Evolutionary conservation across 306 rosid species (phyloP), one percentile per base, ranked within the genome.

Genomic region (Castanea crenata): DNA sequence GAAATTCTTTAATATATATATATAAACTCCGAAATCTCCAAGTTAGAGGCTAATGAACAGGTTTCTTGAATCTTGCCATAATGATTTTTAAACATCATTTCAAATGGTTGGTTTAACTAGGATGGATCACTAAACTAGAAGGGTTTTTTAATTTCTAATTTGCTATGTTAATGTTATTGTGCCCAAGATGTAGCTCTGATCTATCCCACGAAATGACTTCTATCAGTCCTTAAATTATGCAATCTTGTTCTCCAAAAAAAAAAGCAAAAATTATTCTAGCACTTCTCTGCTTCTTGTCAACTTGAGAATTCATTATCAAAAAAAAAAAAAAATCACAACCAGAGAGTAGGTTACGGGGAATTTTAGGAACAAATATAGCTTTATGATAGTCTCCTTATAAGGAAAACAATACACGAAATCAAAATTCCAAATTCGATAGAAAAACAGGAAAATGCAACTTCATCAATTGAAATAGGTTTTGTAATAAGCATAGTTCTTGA

Each of bases 361-460:
- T 21, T 59, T 62, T 10, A 19, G 27, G 29, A 0, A 62, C 5
- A 32, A n/a, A 20, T 56, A 57, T 57, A 6, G 2, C 3, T 6
- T 10, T 5, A 6, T 6, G 62, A 56, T 56, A 18, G 7, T 14
- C 69, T 12, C n/a, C 69, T 14, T 13, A 27, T 56, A 5, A 1
- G 15, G 18, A 75, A 96, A 94, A 91, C 90, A 7, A 25, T 19
- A 20, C 25, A 56, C 62, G n/a, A 56, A 56, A 0, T 56, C 25
- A n/a, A 57, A n/a, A 57, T 57, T 57, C 25, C 3, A 57, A 57
- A 57, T 7, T 5, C 0, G 13, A 57, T 3, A 57, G 27, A n/a
- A 57, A 57, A 57, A 57, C 25, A 23, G 0, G 62, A 56, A 19
- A 7, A 57, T 20, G 25, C 11, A 9, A 57, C 23, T 57, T n/a